Conservation (phyloP, 306 rosid species). For the Lathyrus oleraceus region DNA sequence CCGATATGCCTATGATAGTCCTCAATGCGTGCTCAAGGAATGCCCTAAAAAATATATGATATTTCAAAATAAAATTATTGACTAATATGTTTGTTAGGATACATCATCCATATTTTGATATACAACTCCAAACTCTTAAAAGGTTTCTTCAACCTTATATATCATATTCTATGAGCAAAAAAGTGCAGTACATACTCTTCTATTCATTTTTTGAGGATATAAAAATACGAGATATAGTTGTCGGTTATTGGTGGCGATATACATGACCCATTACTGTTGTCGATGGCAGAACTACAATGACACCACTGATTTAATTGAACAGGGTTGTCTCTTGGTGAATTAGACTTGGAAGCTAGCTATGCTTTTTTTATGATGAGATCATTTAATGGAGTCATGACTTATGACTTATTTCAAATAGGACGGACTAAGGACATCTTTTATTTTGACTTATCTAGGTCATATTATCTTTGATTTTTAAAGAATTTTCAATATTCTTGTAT, state of each 20-base stretch:
- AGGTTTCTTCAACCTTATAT: background rate
- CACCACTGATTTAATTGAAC: background rate
- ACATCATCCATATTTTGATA: background rate
- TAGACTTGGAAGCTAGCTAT: background rate
- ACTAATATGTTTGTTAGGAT: background rate
- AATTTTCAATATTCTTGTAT: background rate
- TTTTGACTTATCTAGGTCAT: background rate
- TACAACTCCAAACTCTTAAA: background rate
- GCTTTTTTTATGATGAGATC: background rate
- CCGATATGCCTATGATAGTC: background rate
- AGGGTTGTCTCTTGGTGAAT: background rate
- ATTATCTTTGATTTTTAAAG: background rate
- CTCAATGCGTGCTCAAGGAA: background rate
- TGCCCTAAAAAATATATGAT: background rate
- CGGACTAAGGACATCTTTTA: background rate
- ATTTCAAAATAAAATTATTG: background rate
- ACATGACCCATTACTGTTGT: background rate
- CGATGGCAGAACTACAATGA: background rate
- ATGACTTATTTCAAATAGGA: background rate
- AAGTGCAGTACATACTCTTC: background rate
- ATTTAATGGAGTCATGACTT: background rate
- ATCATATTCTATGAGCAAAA: background rate
- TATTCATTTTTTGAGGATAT: background rate
- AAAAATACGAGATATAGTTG: background rate
- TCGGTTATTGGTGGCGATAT: background rate